A percentile compares a stretch with the other conserved stretches of the same genome.
Conservation (phyloP, 306 rosid genomes). For the Vigna hirtella region DNA sequence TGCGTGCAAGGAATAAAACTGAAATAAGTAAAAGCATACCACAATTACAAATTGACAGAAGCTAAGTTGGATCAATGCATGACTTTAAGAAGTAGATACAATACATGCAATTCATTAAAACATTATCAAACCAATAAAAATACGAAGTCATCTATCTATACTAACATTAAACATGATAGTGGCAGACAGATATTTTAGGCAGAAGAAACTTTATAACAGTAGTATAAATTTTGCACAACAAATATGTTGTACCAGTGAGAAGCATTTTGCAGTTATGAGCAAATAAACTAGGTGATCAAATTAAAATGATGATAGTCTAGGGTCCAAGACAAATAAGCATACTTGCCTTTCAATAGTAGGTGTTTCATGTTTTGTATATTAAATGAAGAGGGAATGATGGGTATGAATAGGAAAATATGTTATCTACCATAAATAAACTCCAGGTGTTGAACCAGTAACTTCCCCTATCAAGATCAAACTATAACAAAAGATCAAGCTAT, state of each 20-base stretch:
- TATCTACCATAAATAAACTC: not conserved
- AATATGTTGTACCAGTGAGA: not conserved
- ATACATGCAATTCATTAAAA: not conserved
- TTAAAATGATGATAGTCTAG: not conserved
- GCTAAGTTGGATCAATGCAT: conserved; percentile 14
- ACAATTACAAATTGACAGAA: conserved; percentile 5
- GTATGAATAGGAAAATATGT: not conserved
- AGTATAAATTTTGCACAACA: not conserved
- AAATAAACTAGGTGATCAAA: conserved; percentile 16
- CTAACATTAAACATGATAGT: not conserved
- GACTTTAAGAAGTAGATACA: not conserved
- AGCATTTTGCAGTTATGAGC: conserved; percentile 2
- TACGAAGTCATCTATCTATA: conserved; percentile 7
- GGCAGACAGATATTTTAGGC: conserved; percentile 15
- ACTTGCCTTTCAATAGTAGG: not conserved
- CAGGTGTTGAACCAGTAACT: not conserved
- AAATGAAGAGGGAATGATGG: not conserved
- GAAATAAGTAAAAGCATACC: conserved; percentile 20
- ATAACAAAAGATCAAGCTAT: not conserved
- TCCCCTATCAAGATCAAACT: not conserved
- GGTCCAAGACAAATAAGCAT: not conserved
- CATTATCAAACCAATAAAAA: conserved; percentile 4
- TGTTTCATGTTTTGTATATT: not conserved
- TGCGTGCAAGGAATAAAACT: conserved; percentile 28
- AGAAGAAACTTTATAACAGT: conserved; percentile 13